These are phyloP conservation scores for Aaosphaeria pasadenensis DNA, from an alignment of 2,329 filamentous ascomycete genomes.

Conservation along the genomic window DNA sequence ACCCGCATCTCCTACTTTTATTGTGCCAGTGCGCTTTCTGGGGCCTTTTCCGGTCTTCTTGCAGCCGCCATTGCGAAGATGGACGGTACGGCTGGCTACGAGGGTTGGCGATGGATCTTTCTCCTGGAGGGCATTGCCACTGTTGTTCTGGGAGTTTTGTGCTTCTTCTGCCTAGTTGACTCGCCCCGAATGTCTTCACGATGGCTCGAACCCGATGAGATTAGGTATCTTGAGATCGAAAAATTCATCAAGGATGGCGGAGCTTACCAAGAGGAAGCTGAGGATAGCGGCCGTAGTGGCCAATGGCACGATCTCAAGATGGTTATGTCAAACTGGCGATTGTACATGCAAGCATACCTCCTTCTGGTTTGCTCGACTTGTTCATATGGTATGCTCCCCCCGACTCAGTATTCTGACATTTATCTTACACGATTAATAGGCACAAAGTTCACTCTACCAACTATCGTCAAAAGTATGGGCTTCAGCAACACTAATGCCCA, in stretches of 20 bases:
- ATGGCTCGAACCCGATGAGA: conserved; percentile 7
- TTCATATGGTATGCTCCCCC: conserved; percentile 17
- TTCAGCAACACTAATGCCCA: conserved; percentile 28
- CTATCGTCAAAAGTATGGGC: conserved; percentile 25
- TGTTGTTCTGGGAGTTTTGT: conserved; percentile 1
- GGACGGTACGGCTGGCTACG: conserved; percentile 38
- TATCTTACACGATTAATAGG: conserved; percentile 1
- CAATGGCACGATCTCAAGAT: conserved; percentile 21
- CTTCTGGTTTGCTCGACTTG: conserved; percentile 21
- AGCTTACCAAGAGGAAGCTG: conserved; percentile 10
- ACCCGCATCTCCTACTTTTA: conserved; percentile 35
- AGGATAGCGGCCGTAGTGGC: conserved; percentile 5
- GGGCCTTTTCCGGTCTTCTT: conserved; percentile 42
- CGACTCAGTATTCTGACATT: not conserved
- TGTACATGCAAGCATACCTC: conserved; percentile 30
- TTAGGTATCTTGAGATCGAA: conserved; percentile 4
- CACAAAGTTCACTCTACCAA: conserved; percentile 28
- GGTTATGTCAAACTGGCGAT: conserved; percentile 23
- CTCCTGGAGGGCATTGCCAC: conserved; percentile 40
- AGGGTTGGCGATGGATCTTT: conserved; percentile 45
- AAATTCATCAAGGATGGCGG: conserved; percentile 5
- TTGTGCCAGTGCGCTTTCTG: conserved; percentile 37
- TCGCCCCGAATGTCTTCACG: conserved; percentile 1
- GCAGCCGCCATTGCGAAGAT: conserved; percentile 38
- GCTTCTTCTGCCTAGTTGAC: conserved; percentile 14